These are phyloP conservation scores for Aspergillus novoparasiticus DNA, from an alignment of 2,329 filamentous ascomycete species.

Conservation along the genomic window DNA sequence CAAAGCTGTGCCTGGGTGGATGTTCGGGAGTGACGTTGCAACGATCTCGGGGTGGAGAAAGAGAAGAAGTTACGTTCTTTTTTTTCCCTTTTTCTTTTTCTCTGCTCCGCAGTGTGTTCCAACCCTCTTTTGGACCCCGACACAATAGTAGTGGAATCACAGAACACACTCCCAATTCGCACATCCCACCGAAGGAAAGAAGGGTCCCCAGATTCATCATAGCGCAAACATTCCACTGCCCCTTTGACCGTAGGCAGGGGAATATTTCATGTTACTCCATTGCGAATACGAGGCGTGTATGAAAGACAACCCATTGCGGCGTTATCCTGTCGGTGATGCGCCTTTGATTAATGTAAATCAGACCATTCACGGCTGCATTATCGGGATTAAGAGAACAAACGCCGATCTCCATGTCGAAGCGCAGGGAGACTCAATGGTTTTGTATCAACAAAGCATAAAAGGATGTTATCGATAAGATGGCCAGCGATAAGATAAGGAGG, in stretches of 20 bases:
- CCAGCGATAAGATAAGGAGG: slow-evolving; percentile 34
- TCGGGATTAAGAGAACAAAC: not conserved
- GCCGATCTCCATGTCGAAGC: not conserved
- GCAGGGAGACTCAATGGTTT: not conserved
- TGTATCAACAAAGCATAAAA: not conserved
- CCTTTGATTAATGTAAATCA: not conserved
- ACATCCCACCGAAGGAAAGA: not conserved
- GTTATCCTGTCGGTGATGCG: not conserved
- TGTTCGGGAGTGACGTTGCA: not conserved
- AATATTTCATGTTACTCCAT: not conserved
- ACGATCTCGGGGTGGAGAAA: not conserved
- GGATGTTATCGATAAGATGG: slow-evolving; percentile 1
- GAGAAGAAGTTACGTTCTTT: not conserved
- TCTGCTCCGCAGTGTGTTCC: not conserved
- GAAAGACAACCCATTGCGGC: not conserved
- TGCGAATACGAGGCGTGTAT: not conserved
- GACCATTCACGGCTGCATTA: not conserved
- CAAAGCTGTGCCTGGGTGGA: not conserved
- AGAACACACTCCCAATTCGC: not conserved
- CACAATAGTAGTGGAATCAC: not conserved
- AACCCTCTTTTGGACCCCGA: not conserved
- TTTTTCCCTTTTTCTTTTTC: not conserved
- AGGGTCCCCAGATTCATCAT: not conserved
- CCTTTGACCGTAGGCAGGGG: not conserved
- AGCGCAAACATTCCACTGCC: not conserved